Percentiles rank a stretch among this genome's conserved stretches.
Evolutionary conservation across 768 basidiomycete genomes (phyloP).

Genomic region (Solioccasus polychromus): DNA sequence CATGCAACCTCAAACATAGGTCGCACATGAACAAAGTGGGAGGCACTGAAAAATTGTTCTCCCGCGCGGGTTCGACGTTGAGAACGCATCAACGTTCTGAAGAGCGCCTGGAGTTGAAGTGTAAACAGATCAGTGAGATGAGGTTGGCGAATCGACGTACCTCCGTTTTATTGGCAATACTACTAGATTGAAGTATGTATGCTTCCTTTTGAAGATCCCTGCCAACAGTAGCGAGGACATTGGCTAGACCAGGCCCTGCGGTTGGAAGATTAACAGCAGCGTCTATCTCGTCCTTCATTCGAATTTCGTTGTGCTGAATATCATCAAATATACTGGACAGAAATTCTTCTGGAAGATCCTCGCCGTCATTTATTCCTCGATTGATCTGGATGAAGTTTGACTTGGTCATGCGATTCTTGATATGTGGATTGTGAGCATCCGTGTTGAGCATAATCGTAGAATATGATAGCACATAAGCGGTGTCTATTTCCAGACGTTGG

Average conservation of each 20-base stretch:
- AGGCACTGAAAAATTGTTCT: conserved; percentile 95
- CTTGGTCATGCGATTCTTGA: conserved; percentile 94
- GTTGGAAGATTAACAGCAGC: conserved; percentile 39
- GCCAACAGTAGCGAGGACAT: conserved; percentile 84
- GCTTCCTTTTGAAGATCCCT: conserved; percentile 95
- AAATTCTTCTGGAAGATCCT: conserved; percentile 84
- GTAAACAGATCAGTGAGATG: not conserved
- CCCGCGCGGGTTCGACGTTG: conserved; percentile 78
- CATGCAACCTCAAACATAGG: conserved; percentile 99
- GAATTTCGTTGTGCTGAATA: conserved; percentile 88
- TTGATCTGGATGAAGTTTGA: conserved; percentile 92
- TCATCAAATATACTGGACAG: conserved; percentile 82
- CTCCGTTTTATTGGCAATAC: conserved; percentile 97
- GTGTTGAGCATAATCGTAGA: conserved; percentile 96
- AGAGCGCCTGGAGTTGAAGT: conserved; percentile 62
- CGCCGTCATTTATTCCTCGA: conserved; percentile 90
- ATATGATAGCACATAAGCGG: conserved; percentile 93
- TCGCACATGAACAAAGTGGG: conserved; percentile 91
- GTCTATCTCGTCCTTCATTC: conserved; percentile 98
- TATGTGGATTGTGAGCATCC: conserved; percentile 92
- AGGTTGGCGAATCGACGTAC: conserved; percentile 36
- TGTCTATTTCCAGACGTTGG: conserved; percentile 47
- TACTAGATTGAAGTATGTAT: conserved; percentile 91
- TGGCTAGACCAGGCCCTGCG: conserved; percentile 70
- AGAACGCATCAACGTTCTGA: conserved; percentile 87